Conservation (phyloP, 2,329 filamentous ascomycete genomes). For the Aspergillus tamarii region DNA sequence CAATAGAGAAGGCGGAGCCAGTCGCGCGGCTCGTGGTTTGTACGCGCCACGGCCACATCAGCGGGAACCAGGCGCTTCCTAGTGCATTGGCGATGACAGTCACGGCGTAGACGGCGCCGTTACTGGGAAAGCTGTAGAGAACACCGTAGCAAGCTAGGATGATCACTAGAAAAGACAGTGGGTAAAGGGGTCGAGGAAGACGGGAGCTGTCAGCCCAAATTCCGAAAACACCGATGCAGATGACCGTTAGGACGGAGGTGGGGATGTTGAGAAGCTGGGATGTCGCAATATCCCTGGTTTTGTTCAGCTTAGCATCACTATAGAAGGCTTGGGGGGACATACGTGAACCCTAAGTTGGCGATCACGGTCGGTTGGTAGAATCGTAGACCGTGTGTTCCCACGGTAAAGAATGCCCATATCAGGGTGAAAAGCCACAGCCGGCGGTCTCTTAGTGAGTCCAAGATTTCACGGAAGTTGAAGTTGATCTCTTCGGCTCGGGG, state of each 20-base stretch:
- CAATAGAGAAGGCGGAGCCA: constrained; percentile 55
- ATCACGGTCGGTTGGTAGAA: constrained; percentile 51
- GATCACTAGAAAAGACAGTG: constrained; percentile 47
- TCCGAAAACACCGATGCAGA: constrained; percentile 49
- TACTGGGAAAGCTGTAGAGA: constrained; percentile 50
- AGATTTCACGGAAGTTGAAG: constrained; percentile 46
- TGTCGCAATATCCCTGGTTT: constrained; percentile 46
- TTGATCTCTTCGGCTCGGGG: constrained; percentile 45
- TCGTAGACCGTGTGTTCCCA: constrained; percentile 48
- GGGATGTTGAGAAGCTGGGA: constrained; percentile 56
- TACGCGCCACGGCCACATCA: constrained; percentile 59
- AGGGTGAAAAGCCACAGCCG: constrained; percentile 51
- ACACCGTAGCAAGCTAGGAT: constrained; percentile 53
- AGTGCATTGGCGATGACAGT: constrained; percentile 51
- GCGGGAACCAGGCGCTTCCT: constrained; percentile 50
- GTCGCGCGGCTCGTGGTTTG: constrained; percentile 53
- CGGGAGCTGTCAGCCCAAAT: constrained; percentile 48
- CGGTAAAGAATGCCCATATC: constrained; percentile 52
- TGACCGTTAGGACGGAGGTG: constrained; percentile 46
- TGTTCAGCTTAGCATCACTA: not conserved
- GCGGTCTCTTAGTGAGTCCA: constrained; percentile 43
- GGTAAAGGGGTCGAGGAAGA: constrained; percentile 49
- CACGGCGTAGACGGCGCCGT: constrained; percentile 52
- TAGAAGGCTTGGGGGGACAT: constrained; percentile 8
- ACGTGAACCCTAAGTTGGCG: constrained; percentile 48